Conservation (phyloP, 371 early-diverging fungal species). For the Basidiobolus meristosporus region DNA sequence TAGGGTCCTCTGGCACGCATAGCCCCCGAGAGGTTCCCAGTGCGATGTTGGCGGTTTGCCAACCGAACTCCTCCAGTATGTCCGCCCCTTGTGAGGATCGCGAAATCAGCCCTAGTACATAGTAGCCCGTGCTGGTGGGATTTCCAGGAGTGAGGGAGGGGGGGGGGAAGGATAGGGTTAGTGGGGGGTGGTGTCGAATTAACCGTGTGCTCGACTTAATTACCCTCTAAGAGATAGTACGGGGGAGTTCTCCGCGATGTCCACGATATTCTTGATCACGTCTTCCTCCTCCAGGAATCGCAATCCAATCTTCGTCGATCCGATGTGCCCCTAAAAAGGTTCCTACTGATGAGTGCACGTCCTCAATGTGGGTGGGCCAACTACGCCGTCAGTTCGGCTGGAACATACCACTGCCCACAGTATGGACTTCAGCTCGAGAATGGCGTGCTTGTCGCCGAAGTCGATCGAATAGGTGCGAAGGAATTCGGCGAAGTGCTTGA, state of each 20-base stretch:
- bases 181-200: too few species aligned
- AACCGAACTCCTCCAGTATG: slow-evolving; percentile 46
- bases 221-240: slow-evolving; percentile 66
- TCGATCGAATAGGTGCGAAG: slow-evolving; percentile 32
- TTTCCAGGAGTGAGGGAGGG: too few species aligned
- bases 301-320: slow-evolving; percentile 41
- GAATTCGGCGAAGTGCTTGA: slow-evolving; percentile 31
- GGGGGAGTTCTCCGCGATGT: slow-evolving; percentile 40
- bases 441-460: slow-evolving; percentile 10
- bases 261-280: slow-evolving; percentile 43
- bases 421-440: slow-evolving; percentile 48
- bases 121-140: slow-evolving; percentile 51
- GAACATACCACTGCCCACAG: slow-evolving; percentile 43
- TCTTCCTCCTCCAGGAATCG: slow-evolving; percentile 49
- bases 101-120: slow-evolving; percentile 51
- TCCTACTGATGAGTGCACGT: too few species aligned
- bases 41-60: slow-evolving; percentile 43
- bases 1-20: slow-evolving; percentile 42
- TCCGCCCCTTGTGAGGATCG: slow-evolving; percentile 51
- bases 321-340: slow-evolving; percentile 58
- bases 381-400: too few species aligned
- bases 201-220: slow-evolving; percentile 3
- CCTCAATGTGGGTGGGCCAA: too few species aligned
- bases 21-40: slow-evolving; percentile 20
- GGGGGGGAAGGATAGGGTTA: neutral